phyloP scores from a whole-genome alignment of 2,329 filamentous ascomycete genomes.

The Bimuria novae-zelandiae region DNA sequence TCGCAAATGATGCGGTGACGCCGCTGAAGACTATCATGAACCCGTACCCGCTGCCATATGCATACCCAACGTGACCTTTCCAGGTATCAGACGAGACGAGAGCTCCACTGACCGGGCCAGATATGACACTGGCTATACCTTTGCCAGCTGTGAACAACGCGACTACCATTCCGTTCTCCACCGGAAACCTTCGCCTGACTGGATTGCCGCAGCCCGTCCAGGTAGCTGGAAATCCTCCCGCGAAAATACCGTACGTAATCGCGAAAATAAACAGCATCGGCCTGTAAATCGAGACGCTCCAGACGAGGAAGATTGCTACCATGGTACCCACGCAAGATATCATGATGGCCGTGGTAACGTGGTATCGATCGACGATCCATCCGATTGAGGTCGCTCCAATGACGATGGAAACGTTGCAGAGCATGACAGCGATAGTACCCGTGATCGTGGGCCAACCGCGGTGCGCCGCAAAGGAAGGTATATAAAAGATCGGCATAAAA shows the following conservation, averaged over 20 bases:
- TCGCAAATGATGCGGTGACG: conserved; percentile 11
- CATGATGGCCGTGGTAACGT: conserved; percentile 44
- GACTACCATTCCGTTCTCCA: conserved; percentile 52
- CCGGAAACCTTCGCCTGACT: conserved; percentile 16
- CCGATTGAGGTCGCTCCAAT: conserved; percentile 35
- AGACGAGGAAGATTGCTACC: conserved; percentile 47
- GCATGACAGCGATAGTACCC: conserved; percentile 32
- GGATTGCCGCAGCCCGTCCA: conserved; percentile 17
- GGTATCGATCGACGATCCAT: conserved; percentile 45
- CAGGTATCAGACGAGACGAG: conserved; percentile 26
- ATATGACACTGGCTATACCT: conserved; percentile 54
- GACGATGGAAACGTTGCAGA: conserved; percentile 36
- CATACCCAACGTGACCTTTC: conserved; percentile 6
- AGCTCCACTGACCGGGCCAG: conserved; percentile 54
- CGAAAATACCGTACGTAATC: conserved; percentile 37
- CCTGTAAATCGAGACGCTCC: conserved; percentile 38
- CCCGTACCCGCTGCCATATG: conserved; percentile 13
- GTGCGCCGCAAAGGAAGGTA: conserved; percentile 15
- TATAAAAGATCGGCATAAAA: conserved; percentile 42
- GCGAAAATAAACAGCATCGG: conserved; percentile 32
- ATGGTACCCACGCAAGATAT: conserved; percentile 45
- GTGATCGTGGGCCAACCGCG: conserved; percentile 31
- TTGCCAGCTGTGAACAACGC: conserved; percentile 29
- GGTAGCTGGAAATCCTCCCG: conserved; percentile 22
- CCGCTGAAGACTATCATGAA: conserved; percentile 17